phyloP scores from a whole-genome alignment of 1,139 yeast genomes.

The Yamadazyma dushanensis region DNA sequence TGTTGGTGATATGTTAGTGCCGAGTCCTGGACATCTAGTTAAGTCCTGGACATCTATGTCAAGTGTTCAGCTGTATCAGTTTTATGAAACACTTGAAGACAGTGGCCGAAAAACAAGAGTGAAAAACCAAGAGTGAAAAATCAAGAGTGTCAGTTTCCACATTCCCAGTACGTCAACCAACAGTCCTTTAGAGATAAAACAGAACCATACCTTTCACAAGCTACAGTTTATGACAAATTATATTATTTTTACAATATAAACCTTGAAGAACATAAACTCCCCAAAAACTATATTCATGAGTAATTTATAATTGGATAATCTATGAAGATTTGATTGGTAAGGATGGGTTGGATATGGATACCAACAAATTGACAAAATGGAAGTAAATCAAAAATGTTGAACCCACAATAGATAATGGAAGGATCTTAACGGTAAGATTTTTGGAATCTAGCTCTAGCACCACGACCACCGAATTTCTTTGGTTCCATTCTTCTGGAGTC shows the following conservation, averaged over 20 bases:
- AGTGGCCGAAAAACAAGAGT: too few relatives aligned
- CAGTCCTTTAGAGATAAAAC: too few relatives aligned
- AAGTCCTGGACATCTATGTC: too few relatives aligned
- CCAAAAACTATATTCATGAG: conserved; percentile 5
- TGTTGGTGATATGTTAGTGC: too few relatives aligned
- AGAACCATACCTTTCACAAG: too few relatives aligned
- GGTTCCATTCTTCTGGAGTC: conserved; percentile 99
- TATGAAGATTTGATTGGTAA: conserved; percentile 1
- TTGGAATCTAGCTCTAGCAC: conserved; percentile 99
- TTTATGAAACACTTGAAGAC: too few relatives aligned
- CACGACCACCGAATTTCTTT: conserved; percentile 99
- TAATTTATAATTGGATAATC: conserved; percentile 4
- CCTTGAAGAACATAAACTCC: conserved; percentile 3
- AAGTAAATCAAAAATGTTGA: background rate
- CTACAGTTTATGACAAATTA: conserved; percentile 3
- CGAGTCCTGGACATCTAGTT: too few relatives aligned
- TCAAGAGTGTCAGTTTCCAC: too few relatives aligned
- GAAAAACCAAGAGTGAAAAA: too few relatives aligned
- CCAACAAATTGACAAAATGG: background rate
- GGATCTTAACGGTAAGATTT: conserved; percentile 92
- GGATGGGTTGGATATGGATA: conserved; percentile 1
- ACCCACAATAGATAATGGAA: conserved; percentile 1
- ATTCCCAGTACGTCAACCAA: too few relatives aligned
- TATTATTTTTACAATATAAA: conserved; percentile 4
- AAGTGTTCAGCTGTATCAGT: too few relatives aligned